Evolutionary conservation across 345 rosid genomes (phyloP).

Genomic region (Physaria fendleri): DNA sequence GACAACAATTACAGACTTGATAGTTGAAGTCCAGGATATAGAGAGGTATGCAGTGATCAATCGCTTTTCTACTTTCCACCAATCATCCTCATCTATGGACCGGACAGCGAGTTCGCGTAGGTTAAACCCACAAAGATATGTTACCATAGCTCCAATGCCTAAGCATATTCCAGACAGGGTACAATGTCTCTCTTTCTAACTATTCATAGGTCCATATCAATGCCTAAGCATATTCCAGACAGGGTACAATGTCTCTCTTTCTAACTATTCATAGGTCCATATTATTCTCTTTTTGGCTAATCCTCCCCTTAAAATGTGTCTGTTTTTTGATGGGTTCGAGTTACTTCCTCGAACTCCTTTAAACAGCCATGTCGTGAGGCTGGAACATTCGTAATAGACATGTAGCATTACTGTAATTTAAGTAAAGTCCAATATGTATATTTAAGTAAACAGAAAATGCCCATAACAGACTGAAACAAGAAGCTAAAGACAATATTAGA

Average conservation of each 20-base stretch:
- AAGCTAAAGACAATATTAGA: not conserved
- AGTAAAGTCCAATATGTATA: slow-evolving; percentile 12
- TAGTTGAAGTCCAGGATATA: slow-evolving; percentile 74
- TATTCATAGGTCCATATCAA: slow-evolving; percentile 33
- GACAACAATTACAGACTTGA: slow-evolving; percentile 53
- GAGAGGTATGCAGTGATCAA: slow-evolving; percentile 77
- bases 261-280: slow-evolving; percentile 40
- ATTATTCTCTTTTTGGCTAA: slow-evolving; percentile 11
- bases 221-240: slow-evolving; percentile 78
- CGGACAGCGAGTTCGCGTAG: slow-evolving; percentile 35
- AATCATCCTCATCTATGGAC: slow-evolving; percentile 32
- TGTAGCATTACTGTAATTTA: slow-evolving; percentile 19
- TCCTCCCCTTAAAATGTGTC: slow-evolving; percentile 5
- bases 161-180: slow-evolving; percentile 73
- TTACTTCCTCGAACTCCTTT: slow-evolving; percentile 15
- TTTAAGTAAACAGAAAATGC: slow-evolving; percentile 19
- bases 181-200: slow-evolving; percentile 86
- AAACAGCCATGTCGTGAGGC: slow-evolving; percentile 10
- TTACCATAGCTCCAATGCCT: slow-evolving; percentile 74
- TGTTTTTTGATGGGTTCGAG: slow-evolving; percentile 16
- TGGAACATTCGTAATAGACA: slow-evolving; percentile 19
- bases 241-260: slow-evolving; percentile 83
- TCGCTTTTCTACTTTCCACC: slow-evolving; percentile 85
- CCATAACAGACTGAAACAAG: not conserved
- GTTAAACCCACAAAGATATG: slow-evolving; percentile 69